phyloP scores from a whole-genome alignment of 2,329 filamentous ascomycete species.

The Dissoconium aciculare region DNA sequence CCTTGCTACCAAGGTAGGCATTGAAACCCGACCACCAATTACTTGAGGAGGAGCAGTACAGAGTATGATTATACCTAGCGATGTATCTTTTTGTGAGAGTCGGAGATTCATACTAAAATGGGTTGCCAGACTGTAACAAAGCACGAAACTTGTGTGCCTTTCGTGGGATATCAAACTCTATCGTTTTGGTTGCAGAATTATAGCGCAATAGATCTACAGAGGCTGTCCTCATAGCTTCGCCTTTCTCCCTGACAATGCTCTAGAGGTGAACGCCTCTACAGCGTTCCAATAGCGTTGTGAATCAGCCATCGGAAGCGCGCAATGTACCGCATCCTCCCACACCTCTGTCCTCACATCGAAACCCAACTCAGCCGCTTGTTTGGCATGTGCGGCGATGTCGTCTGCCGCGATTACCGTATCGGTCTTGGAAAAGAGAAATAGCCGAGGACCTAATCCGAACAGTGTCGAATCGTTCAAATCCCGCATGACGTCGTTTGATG shows the following conservation, averaged over 20 bases:
- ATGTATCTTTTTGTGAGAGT: too few species aligned
- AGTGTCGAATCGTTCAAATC: not conserved
- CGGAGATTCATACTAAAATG: too few species aligned
- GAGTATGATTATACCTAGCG: too few species aligned
- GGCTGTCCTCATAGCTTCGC: slow-evolving; percentile 4
- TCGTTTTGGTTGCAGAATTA: too few species aligned
- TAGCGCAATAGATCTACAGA: too few species aligned
- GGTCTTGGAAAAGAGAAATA: slow-evolving; percentile 4
- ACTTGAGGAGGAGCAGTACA: too few species aligned
- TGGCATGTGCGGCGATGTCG: slow-evolving; percentile 3
- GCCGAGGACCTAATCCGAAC: not conserved
- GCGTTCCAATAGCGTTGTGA: slow-evolving; percentile 3
- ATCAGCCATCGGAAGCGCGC: slow-evolving; percentile 3
- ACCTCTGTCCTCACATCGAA: slow-evolving; percentile 2
- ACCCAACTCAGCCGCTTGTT: not conserved
- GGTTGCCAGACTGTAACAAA: too few species aligned
- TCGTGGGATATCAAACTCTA: too few species aligned
- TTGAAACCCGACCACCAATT: too few species aligned
- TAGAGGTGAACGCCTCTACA: not conserved
- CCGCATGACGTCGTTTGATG: not conserved
- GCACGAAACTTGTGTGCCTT: too few species aligned
- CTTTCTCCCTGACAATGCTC: not conserved
- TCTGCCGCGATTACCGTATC: slow-evolving; percentile 4
- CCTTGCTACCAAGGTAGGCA: too few species aligned
- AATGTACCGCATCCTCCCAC: slow-evolving; percentile 4